Evolutionary conservation across 805 yeast genomes (phyloP), one percentile per base, ranked within the genome.

Genomic region (Myxozyma neotropica): DNA sequence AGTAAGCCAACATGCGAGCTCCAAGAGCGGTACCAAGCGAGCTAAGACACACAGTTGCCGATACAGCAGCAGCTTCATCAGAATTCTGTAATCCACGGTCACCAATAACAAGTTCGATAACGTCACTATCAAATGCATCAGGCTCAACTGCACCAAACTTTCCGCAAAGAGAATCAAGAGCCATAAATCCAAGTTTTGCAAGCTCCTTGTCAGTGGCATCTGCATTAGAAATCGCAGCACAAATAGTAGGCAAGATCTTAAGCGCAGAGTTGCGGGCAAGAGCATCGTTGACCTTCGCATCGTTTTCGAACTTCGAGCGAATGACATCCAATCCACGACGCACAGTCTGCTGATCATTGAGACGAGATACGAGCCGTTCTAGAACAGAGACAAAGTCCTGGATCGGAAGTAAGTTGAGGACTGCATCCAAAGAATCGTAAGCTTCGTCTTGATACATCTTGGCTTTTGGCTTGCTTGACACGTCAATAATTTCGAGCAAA

Each of bases 1-100:
- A 88, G 69, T 80, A 82, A 5, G 96, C 92, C 70, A 94, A 86
- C 63, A 86, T 80, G 70, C 90, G 88, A 19, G 95, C 92, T 54
- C 99, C 99, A 47, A 92, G 73, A 24, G 84, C 81, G 53, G 85
- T 83, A 55, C 89, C 81, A 57, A 90, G 45, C 12, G 67, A 59
- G 35, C 89, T 83, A 62, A 89, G 81, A 59, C 87, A 84, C 66
- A 86, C 82, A 58, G 90, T 78, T 0, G 96, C 83, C 0, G 96
- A 82, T 36, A 94, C 82, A 31, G 85, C 77, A 6, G 89, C 73
- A 66, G 88, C 95, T 12, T 85, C 81, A 55, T 79, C 77, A 1
- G 69, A 71, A 64, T 78, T 81, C 61, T 79, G 73, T 54, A 91
- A 74, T 27, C 93, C 89, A 50, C 72, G 66, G 1, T 78, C 71